Base-by-base conservation (phyloP, 2,329 filamentous ascomycete genomes). In the Fusarium tjaetaba region DNA sequence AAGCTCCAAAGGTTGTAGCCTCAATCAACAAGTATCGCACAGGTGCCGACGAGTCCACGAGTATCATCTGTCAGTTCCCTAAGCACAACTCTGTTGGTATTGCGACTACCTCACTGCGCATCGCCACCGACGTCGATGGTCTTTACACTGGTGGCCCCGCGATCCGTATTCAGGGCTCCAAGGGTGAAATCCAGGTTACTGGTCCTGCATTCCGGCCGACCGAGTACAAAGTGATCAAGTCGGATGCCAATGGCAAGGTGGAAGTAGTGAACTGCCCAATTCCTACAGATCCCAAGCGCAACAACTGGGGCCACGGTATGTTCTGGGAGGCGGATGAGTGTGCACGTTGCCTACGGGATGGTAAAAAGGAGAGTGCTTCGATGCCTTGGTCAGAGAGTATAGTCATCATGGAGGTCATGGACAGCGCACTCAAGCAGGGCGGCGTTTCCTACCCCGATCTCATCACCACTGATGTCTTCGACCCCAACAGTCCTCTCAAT, bases 251-350 rank as follows among this genome's bases (percentile, higher is more conserved):
- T 34, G 85, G 85, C 56, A 82, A 85, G 46, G 80, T 85, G 34
- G 86, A 89, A 76, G 81, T 86, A 18, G 84, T 90, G 57, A 84
- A 88, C 74, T 88, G 85, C 78, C 86, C 87, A 18, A 86, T 89
- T 48, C 88, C 88, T 45, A 79, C 80, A 62, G 88, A 90, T 76
- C 76, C 82, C 30, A 84, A 82, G 73, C 83, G 85, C 38, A 79
- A 83, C 32, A 74, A 79, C 73, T 87, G 84, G 83, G 94, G 94
- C 16, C 92, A 94, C 73, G 94, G 94, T 56, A 96, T 97, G 93
- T 96, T 94, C 84, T 96, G 92, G 92, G 93, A 95, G 81, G 94
- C 94, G 3, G 93, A 95, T 80, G 93, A 94, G 85, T 92, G 90
- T 73, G 93, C 92, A 34, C 87, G 91, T 51, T 94, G 92, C 74